Evolutionary conservation across 805 yeast genomes (phyloP).

Genomic region (Starmerella stellata): DNA sequence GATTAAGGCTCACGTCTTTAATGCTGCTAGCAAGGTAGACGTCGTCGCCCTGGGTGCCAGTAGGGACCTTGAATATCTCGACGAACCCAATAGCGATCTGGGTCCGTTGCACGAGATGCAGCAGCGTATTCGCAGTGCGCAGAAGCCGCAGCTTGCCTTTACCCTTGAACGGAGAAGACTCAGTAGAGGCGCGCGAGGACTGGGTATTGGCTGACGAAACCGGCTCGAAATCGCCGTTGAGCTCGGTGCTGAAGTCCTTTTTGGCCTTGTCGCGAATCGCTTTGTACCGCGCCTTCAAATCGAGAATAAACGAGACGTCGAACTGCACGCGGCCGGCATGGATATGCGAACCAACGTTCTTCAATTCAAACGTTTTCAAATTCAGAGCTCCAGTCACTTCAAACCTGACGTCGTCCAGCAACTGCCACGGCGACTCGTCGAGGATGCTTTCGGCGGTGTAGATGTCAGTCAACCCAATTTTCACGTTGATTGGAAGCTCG

Average conservation of each 20-base stretch:
- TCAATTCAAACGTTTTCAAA: slow-evolving; percentile 18
- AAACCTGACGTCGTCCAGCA: slow-evolving; percentile 19
- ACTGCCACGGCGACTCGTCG: slow-evolving; percentile 21
- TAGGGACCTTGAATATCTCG: slow-evolving; percentile 21
- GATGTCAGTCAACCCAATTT: slow-evolving; percentile 18
- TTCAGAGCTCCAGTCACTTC: slow-evolving; percentile 22
- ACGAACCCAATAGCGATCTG: slow-evolving; percentile 23
- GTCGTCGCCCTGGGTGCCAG: slow-evolving; percentile 1
- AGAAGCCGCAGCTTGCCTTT: not conserved
- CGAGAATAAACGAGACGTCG: slow-evolving; percentile 13
- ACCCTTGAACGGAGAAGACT: not conserved
- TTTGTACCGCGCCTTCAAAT: not conserved
- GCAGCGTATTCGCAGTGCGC: slow-evolving; percentile 7
- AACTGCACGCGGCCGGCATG: slow-evolving; percentile 19
- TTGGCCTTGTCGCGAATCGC: not conserved
- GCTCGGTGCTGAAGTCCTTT: not conserved
- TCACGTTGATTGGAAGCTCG: slow-evolving; percentile 20
- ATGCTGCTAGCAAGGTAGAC: slow-evolving; percentile 18
- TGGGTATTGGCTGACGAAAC: too few relatives aligned
- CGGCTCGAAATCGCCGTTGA: not conserved
- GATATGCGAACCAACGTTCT: slow-evolving; percentile 20
- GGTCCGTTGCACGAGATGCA: slow-evolving; percentile 23
- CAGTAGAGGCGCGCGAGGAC: not conserved
- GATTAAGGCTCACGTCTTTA: slow-evolving; percentile 23
- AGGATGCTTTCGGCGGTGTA: slow-evolving; percentile 18